Evolutionary conservation across 1,284 basidiomycete genomes (phyloP), one percentile per base, ranked within the genome.

Genomic region (Cutaneotrichosporon cavernicola): DNA sequence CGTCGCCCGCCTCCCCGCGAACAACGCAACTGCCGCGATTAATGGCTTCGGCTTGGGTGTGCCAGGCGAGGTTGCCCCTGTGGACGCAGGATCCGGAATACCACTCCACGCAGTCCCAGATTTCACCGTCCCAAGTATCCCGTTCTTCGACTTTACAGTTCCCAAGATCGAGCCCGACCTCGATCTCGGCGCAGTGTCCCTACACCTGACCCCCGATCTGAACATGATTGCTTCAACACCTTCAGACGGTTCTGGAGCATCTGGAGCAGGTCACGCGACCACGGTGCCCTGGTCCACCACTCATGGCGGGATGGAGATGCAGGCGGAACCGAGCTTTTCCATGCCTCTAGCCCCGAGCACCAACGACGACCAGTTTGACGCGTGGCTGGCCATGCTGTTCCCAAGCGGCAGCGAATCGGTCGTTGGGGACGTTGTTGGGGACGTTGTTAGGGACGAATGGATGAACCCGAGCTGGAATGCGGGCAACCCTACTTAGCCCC

Each of bases 361-460:
- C 7, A 58, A 58, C 50, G 63, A 65, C 40, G 63, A 61, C 49
- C 60, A 65, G 50, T 65, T 65, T 22, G 63, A 65, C 22, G 60
- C 60, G 18, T 65, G 63, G 63, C 59, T 65, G 22, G 63, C 63
- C 31, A 61, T 61, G 59, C 63, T 65, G 30, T 65, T 65, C 63
- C 63, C 63, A 16, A 36, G 10, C 16, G 56, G 47, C 2, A 46
- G 26, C 26, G 26, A 26, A 26, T 26, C 26, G 26, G 26, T 26
- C 3, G 26, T 26, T 3, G 26, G 26, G 26, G 26, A 26, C 26
- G 26, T 26, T 26, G 26, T 26, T 26, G 26, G 26, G 26, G 26
- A 34, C 14, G 34, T 55, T 5, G 50, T 18, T 26, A 26, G 36
- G 38, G 47, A 51, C 47, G 34, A 31, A 9, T 31, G 34, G 53